A percentile compares a stretch with the other conserved stretches of the same genome.
Evolutionary conservation across 768 basidiomycete species (phyloP).

Genomic region (Obba rivulosa): DNA sequence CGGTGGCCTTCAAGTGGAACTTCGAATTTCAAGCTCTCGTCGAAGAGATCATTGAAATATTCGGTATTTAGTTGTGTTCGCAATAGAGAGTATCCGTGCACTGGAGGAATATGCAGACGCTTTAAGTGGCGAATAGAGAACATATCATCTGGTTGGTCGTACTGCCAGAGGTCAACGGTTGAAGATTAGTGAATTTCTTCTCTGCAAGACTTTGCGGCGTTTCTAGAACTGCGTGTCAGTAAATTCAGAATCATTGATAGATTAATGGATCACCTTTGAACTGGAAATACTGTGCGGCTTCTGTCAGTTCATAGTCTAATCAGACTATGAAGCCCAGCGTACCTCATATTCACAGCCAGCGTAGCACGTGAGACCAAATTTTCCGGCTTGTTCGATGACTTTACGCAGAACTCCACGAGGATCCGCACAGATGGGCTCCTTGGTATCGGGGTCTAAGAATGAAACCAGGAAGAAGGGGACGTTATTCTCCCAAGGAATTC

Average conservation of each 20-base stretch:
- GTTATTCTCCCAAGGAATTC: conserved; percentile 88
- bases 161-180: conserved; percentile 92
- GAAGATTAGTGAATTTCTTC: conserved; percentile 72
- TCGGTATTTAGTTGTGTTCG: conserved; percentile 84
- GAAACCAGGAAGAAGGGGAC: conserved; percentile 92
- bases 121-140: neutral
- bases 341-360: conserved; percentile 96
- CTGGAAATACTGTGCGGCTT: conserved; percentile 68
- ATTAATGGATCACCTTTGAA: conserved; percentile 63
- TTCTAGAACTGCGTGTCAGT: conserved; percentile 40
- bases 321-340: neutral
- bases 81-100: conserved; percentile 96
- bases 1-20: conserved; percentile 86
- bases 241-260: neutral
- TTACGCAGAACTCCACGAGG: conserved; percentile 77
- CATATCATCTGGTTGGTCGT: conserved; percentile 26
- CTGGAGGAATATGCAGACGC: conserved; percentile 32
- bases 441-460: conserved; percentile 85
- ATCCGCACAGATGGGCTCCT: conserved; percentile 71
- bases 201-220: conserved; percentile 69
- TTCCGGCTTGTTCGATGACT: conserved; percentile 45
- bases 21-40: conserved; percentile 64
- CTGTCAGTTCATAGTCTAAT: neutral
- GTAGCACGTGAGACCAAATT: conserved; percentile 54
- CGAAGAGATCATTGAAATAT: conserved; percentile 88